Base-by-base conservation (phyloP, 2,329 filamentous ascomycete species). In the Geosmithia putterillii region DNA sequence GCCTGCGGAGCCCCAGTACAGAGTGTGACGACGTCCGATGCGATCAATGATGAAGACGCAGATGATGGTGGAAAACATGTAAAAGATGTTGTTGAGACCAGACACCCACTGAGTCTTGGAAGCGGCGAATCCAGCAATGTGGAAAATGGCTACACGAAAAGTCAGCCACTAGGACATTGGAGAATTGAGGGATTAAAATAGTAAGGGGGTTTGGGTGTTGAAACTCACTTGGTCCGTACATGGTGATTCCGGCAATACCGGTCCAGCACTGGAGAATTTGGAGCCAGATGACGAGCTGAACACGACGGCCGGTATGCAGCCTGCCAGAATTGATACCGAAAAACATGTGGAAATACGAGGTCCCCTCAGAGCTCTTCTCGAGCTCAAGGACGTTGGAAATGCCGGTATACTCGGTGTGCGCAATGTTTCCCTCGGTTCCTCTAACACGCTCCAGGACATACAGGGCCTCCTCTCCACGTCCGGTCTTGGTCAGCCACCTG, bases 201-300 rank as follows among this genome's bases (percentile, higher is more conserved):
- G 67, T 68, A 0, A n/a, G n/a, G n/a, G n/a, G n/a, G n/a, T n/a
- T n/a, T n/a, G n/a, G n/a, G n/a, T n/a, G n/a, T n/a, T n/a, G n/a
- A n/a, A n/a, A n/a, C n/a, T n/a, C n/a, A n/a, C n/a, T n/a, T n/a
- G 66, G 67, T 0, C 66, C 68, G 40, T 71, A 78, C 32, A 84
- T 70, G 0, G 79, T 83, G 3, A 85, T 32, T 3, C 28, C 28
- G 10, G 80, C 79, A 47, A 85, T 84, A 0, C 81, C 79, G 42
- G 79, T 71, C 77, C 79, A 83, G 51, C 82, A 75, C 52, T 83
- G 79, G 54, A 84, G 72, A 38, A 84, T 80, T 59, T 84, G 79
- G 8, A 85, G 65, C 79, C 80, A 85, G 32, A 86, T 69, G 3
- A 81, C 79, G 2, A 86, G 68, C 51, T 84, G 79, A 0, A 84